These are phyloP conservation scores for Cytospora mali DNA, from an alignment of 2,329 filamentous ascomycete genomes.

Conservation along the genomic window DNA sequence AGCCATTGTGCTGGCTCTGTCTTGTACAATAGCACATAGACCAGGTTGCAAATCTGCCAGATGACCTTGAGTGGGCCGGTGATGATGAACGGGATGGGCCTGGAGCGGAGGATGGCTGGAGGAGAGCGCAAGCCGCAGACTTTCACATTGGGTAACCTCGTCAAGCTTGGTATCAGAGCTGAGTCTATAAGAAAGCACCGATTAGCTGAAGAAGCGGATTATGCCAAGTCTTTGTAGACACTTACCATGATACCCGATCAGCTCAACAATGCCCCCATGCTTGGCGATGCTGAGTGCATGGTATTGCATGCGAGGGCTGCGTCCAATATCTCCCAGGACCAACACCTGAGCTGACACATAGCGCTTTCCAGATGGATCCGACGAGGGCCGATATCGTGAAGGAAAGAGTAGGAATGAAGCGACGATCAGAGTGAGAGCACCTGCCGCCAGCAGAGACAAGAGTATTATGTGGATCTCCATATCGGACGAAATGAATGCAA, in stretches of 20 bases:
- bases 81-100: constrained; percentile 74
- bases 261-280: constrained; percentile 75
- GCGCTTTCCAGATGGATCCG: constrained; percentile 22
- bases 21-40: constrained; percentile 71
- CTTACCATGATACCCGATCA: constrained; percentile 85
- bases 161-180: constrained; percentile 66
- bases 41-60: constrained; percentile 76
- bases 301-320: constrained; percentile 98
- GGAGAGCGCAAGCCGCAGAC: constrained; percentile 71
- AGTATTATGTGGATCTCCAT: constrained; percentile 12
- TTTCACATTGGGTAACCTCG: constrained; percentile 67
- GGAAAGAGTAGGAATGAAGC: constrained; percentile 37
- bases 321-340: constrained; percentile 91
- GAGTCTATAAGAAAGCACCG: constrained; percentile 65
- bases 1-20: constrained; percentile 80
- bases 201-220: constrained; percentile 19
- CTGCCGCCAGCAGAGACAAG: constrained; percentile 8
- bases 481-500: not conserved
- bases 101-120: constrained; percentile 68
- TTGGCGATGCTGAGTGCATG: constrained; percentile 91
- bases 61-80: constrained; percentile 83
- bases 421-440: constrained; percentile 17
- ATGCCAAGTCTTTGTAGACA: not conserved
- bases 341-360: constrained; percentile 70
- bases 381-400: constrained; percentile 35